Base-by-base conservation (phyloP, 2,329 filamentous ascomycete species). In the Aspergillus fructus region DNA sequence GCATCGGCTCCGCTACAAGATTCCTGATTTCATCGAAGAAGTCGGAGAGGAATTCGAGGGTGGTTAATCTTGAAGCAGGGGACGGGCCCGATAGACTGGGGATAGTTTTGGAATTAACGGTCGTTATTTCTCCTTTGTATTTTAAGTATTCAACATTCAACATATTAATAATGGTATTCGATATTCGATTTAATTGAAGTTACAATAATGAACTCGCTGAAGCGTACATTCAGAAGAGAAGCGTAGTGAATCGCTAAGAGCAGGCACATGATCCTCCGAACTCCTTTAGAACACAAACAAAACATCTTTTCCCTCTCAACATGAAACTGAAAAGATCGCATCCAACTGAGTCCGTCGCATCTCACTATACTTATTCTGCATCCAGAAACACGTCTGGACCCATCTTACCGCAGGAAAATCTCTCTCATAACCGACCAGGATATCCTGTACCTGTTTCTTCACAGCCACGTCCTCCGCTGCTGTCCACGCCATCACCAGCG, bases 391-490 rank as follows among this genome's bases (percentile, higher is more conserved):
- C 37, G 47, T 52, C 33, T 42, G 57, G 1, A 59, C 55, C 64
- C 64, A 67, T 11, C 45, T 55, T 1, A 60, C 48, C 15, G 62
- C 59, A 4, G 59, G 57, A 46, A 65, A 68, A 23, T 66, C 63
- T 5, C 59, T 52, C 39, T 66, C 61, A 46, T 68, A 68, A 4
- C 62, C 60, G 3, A 34, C 34, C 37, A 67, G 15, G n/a, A 64
- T 53, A 8, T 33, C 33, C 19, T 64, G 53, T 19, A 67, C 53
- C 2, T 50, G 55, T 6, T 41, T 41, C 33, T 58, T 24, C 46
- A 64, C 59, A 3, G 47, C 17, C 9, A 41, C 17, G 48, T 68
- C 59, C n/a, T 59, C 52, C 3, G 60, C 52, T 7, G 55, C 54
- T 9, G 61, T 52, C 60, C 65, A 64, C 5, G 63, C 59, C 37